Conservation (phyloP, 306 rosid species). For the Echinosophora koreensis region DNA sequence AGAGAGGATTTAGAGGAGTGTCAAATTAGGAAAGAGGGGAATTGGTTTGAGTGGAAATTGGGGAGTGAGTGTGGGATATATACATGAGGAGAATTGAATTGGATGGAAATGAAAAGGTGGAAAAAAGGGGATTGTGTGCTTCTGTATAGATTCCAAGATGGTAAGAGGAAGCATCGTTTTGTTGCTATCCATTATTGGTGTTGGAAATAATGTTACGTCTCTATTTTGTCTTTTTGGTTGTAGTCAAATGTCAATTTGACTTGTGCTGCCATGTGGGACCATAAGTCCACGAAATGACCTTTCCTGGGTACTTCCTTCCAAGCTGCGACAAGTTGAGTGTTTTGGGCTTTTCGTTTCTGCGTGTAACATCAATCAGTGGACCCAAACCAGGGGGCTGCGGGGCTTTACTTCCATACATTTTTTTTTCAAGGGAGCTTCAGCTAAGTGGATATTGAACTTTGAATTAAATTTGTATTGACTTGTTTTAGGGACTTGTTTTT, state of each 20-base stretch:
- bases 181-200: not conserved
- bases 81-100: not conserved
- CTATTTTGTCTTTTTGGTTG: constrained; percentile 19
- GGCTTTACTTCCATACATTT: no score
- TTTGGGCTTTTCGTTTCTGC: not conserved
- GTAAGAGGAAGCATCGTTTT: constrained; percentile 52
- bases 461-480: no score
- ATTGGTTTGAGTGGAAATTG: constrained; percentile 46
- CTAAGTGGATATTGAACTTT: no score
- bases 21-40: not conserved
- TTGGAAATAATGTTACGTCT: constrained; percentile 23
- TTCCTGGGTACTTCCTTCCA: constrained; percentile 33
- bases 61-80: constrained; percentile 43
- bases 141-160: constrained; percentile 47
- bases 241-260: constrained; percentile 11
- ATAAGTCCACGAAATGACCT: not conserved
- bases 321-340: not conserved
- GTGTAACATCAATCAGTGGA: no score
- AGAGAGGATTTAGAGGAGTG: not conserved
- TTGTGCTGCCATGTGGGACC: constrained; percentile 1
- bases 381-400: no score
- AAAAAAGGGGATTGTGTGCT: not conserved
- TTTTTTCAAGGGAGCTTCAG: no score
- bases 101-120: not conserved
- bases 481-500: no score